Evolutionary conservation across 805 yeast species (phyloP).

Genomic region (Myxozyma sirexii): DNA sequence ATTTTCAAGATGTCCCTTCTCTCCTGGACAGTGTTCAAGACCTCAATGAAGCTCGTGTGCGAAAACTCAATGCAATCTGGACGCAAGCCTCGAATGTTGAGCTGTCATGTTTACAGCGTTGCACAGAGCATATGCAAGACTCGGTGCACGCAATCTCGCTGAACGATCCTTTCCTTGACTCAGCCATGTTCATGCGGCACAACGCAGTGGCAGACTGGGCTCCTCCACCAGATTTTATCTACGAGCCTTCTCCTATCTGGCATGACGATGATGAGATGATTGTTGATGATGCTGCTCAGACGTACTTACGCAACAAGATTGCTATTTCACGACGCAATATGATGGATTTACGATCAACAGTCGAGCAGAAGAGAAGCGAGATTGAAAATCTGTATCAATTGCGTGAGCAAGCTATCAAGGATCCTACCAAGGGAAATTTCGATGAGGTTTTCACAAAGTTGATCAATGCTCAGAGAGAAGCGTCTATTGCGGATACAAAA

Average conservation of each 20-base stretch:
- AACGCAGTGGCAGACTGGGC: slow-evolving; percentile 68
- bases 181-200: slow-evolving; percentile 91
- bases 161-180: slow-evolving; percentile 74
- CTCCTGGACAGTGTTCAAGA: slow-evolving; percentile 79
- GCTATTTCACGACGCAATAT: slow-evolving; percentile 41
- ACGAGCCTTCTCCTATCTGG: slow-evolving; percentile 91
- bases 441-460: slow-evolving; percentile 58
- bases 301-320: slow-evolving; percentile 44
- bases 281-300: slow-evolving; percentile 48
- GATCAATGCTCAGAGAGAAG: slow-evolving; percentile 57
- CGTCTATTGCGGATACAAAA: slow-evolving; percentile 70
- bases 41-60: slow-evolving; percentile 75
- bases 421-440: slow-evolving; percentile 53
- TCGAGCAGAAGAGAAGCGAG: slow-evolving; percentile 38
- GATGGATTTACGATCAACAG: slow-evolving; percentile 38
- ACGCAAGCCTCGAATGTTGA: slow-evolving; percentile 65
- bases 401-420: slow-evolving; percentile 47
- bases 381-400: slow-evolving; percentile 38
- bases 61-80: slow-evolving; percentile 69
- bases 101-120: slow-evolving; percentile 52
- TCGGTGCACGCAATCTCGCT: slow-evolving; percentile 62
- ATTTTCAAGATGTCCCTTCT: slow-evolving; percentile 91
- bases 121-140: slow-evolving; percentile 50
- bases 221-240: slow-evolving; percentile 84
- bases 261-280: slow-evolving; percentile 86